Evolutionary conservation across 202 grass and related monocot genomes (phyloP).

Genomic region (Bolboschoenoplectus hybrid): DNA sequence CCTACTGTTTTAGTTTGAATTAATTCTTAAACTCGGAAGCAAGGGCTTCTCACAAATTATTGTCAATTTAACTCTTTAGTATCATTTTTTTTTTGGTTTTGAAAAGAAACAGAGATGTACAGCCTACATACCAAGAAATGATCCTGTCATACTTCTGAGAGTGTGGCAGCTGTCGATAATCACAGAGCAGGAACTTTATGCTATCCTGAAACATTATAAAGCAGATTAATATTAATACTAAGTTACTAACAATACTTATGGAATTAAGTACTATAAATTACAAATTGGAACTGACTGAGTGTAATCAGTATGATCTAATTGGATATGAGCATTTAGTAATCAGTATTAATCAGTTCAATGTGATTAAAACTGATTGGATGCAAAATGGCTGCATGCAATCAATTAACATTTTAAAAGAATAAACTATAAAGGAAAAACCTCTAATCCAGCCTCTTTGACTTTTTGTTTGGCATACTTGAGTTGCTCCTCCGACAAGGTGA

Average conservation of each 20-base stretch:
- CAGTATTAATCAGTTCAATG: neutral
- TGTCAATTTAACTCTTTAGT: neutral
- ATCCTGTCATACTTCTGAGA: slow-evolving; percentile 75
- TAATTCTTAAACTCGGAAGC: neutral
- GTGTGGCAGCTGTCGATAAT: slow-evolving; percentile 70
- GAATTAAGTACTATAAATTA: slow-evolving; percentile 3
- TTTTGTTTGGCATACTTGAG: slow-evolving; percentile 61
- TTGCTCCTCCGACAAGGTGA: slow-evolving; percentile 85
- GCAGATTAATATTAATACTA: slow-evolving; percentile 15
- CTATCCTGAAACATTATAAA: slow-evolving; percentile 49
- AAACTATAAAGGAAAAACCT: slow-evolving; percentile 44
- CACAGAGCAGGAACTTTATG: slow-evolving; percentile 73
- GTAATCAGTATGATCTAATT: neutral
- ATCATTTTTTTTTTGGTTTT: neutral
- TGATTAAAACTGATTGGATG: neutral
- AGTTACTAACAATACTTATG: neutral
- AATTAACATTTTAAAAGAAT: neutral
- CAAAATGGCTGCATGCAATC: neutral
- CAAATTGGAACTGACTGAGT: slow-evolving; percentile 1
- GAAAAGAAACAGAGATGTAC: neutral
- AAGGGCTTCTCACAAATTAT: slow-evolving; percentile 17
- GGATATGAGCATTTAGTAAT: neutral
- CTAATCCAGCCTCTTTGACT: slow-evolving; percentile 81
- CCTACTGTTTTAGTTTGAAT: neutral
- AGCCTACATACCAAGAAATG: slow-evolving; percentile 68